These are phyloP conservation scores for Boletellus ananiceps DNA, from an alignment of 768 basidiomycete species.

Conservation along the genomic window DNA sequence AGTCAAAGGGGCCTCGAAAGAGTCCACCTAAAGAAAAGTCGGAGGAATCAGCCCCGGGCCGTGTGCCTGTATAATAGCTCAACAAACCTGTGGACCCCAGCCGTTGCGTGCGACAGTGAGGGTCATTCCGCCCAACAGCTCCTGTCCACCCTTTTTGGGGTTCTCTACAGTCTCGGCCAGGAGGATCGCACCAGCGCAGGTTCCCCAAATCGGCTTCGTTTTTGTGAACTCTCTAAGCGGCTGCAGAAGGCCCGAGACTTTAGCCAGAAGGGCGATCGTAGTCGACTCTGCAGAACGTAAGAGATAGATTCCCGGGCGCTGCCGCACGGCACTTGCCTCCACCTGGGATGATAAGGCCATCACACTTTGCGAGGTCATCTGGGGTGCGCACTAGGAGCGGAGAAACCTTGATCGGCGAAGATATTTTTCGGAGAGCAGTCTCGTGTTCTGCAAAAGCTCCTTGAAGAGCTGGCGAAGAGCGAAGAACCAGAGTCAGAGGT, in stretches of 20 bases:
- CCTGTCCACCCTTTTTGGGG: constrained; percentile 83
- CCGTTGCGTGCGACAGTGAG: constrained; percentile 83
- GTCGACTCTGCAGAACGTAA: constrained; percentile 65
- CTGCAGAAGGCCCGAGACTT: constrained; percentile 70
- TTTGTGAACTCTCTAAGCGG: constrained; percentile 72
- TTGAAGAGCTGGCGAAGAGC: constrained; percentile 75
- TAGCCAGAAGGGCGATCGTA: constrained; percentile 77
- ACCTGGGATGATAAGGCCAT: constrained; percentile 90
- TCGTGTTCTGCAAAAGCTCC: constrained; percentile 92
- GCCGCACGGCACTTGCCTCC: constrained; percentile 51
- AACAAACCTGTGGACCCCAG: constrained; percentile 82
- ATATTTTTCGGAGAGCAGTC: constrained; percentile 56
- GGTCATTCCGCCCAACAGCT: constrained; percentile 75
- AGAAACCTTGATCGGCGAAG: constrained; percentile 40
- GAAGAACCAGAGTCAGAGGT: neutral
- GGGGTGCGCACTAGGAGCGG: constrained; percentile 64
- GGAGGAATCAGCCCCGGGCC: neutral
- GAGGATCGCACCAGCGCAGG: constrained; percentile 92
- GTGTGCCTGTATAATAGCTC: neutral
- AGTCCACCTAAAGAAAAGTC: constrained; percentile 59
- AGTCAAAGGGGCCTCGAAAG: constrained; percentile 76
- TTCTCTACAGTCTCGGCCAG: constrained; percentile 70
- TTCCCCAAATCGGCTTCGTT: constrained; percentile 85
- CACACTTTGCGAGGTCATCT: constrained; percentile 70
- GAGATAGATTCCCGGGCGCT: neutral